Evolutionary conservation across 495 filamentous ascomycete species (phyloP).

Genomic region (Tuber melanosporum): DNA sequence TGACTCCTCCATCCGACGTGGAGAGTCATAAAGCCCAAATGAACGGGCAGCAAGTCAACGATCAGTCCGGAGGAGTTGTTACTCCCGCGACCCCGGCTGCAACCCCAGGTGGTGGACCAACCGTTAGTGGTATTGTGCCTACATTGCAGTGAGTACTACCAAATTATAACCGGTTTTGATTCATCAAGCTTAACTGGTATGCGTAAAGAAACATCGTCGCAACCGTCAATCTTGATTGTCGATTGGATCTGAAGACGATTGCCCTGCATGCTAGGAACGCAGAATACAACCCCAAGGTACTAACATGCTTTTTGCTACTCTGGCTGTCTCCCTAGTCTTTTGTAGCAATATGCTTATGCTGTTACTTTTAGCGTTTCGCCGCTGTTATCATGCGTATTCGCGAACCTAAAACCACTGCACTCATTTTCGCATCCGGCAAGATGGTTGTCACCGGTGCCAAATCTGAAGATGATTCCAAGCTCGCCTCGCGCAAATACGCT

Average conservation of each 20-base stretch:
- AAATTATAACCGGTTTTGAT: conserved; percentile 20
- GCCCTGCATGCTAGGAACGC: conserved; percentile 96
- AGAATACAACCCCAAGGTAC: conserved; percentile 96
- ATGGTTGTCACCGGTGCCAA: conserved; percentile 99
- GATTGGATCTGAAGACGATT: conserved; percentile 97
- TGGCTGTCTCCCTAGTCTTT: conserved; percentile 45
- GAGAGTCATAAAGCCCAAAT: conserved; percentile 40
- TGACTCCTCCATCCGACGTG: conserved; percentile 67
- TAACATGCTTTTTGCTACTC: conserved; percentile 42
- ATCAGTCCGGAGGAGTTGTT: conserved; percentile 54
- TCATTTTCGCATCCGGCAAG: conserved; percentile 98
- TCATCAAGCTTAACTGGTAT: conserved; percentile 57
- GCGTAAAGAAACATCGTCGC: conserved; percentile 96
- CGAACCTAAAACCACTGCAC: conserved; percentile 93
- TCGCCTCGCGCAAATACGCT: conserved; percentile 95
- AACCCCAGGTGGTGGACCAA: conserved; percentile 72
- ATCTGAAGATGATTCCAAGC: conserved; percentile 94
- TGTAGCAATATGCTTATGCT: conserved; percentile 47
- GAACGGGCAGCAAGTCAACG: conserved; percentile 48
- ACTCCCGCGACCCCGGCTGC: conserved; percentile 93
- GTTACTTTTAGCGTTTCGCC: conserved; percentile 78
- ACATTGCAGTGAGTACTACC: conserved; percentile 90
- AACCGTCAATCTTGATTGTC: conserved; percentile 97
- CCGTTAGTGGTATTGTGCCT: conserved; percentile 87
- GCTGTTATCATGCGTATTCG: conserved; percentile 99